Conservation (phyloP, 495 filamentous ascomycete species). For the Glonium stellatum region DNA sequence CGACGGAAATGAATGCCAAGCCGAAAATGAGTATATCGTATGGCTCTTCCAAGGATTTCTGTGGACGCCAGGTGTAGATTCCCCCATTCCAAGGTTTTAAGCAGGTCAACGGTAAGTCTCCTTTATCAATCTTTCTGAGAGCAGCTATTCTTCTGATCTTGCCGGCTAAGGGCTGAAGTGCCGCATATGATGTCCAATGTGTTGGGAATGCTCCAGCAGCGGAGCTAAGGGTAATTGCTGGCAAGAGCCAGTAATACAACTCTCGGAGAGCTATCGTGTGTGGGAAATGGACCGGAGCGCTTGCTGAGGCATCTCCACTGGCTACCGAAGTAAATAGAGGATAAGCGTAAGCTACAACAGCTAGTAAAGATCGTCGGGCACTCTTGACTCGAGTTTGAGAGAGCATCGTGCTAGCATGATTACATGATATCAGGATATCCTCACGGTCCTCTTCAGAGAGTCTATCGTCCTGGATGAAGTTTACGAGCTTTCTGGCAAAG, state of each 20-base stretch:
- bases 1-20: slow-evolving; percentile 7
- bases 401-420: slow-evolving; percentile 4
- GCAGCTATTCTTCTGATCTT: not conserved
- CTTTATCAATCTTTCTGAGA: not conserved
- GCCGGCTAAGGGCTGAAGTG: slow-evolving; percentile 2
- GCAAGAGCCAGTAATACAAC: slow-evolving; percentile 18
- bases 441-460: not conserved
- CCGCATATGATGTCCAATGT: not conserved
- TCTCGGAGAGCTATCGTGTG: slow-evolving; percentile 17
- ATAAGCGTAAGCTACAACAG: slow-evolving; percentile 12
- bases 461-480: not conserved
- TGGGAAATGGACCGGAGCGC: slow-evolving; percentile 7
- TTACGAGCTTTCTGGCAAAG: not conserved
- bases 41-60: not conserved
- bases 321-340: slow-evolving; percentile 8
- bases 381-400: slow-evolving; percentile 12
- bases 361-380: slow-evolving; percentile 10
- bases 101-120: not conserved
- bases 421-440: slow-evolving; percentile 4
- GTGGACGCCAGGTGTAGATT: slow-evolving; percentile 7
- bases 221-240: slow-evolving; percentile 8
- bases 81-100: slow-evolving; percentile 13
- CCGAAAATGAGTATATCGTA: not conserved
- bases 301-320: not conserved
- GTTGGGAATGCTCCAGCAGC: slow-evolving; percentile 18